Base-by-base conservation (phyloP, 2,329 filamentous ascomycete genomes). In the Acephala macrosclerotiorum region DNA sequence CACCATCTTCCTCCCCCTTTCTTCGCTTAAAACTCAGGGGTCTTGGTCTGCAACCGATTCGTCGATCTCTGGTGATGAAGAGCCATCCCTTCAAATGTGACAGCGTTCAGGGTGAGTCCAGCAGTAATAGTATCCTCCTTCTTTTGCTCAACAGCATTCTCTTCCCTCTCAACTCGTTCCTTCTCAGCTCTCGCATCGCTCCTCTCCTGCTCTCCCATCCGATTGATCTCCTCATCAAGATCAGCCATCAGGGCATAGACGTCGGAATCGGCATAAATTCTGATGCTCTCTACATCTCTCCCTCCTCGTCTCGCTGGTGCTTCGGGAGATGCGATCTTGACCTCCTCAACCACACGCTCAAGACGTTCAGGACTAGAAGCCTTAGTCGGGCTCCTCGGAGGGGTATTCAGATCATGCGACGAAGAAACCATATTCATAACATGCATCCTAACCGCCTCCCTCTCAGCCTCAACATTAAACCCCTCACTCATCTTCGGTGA, bases 241-340 rank as follows among this genome's bases (percentile, higher is more conserved):
- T 91, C 89, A 1, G 86, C 87, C 47, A 92, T 80, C 1, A 92
- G 81, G 1, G 86, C 84, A 69, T 89, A 91, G 9, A 92, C 85
- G 56, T 90, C 88, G 66, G 87, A 85, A 65, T 89, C 89, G 25
- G 88, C 88, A 69, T 91, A 91, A 70, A 91, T 84, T 25, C 86
- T 85, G 66, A 91, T 91, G 74, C 88, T 91, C 75, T 91, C 87
- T 8, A 60, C 67, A 18, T 61, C 58, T 74, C 65, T 63, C 6
- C 64, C 56, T 18, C 58, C 64, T 11, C 65, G 59, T 38, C 64
- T 61, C 35, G 58, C 45, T 38, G 63, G 38, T 8, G 64, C 33
- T 49, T 63, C 73, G n/a, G 66, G 73, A 65, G 55, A 72, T 66
- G 66, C 51, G 12, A 71, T 62, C 22, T 51, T 63, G 18, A 71